These are phyloP conservation scores for Fragaria iinumae DNA, from an alignment of 306 rosid genomes.

Conservation along the genomic window DNA sequence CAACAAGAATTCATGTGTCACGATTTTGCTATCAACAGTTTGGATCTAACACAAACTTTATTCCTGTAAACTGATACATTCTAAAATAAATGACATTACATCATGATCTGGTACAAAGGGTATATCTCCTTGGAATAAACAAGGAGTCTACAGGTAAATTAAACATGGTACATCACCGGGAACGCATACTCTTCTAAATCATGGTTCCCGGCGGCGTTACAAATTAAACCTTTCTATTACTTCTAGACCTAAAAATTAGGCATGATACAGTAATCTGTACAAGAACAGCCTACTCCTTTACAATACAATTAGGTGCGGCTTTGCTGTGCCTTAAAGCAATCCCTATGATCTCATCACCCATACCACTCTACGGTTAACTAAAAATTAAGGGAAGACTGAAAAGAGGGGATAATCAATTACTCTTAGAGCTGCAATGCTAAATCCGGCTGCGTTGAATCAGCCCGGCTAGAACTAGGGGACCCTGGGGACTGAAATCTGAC, in stretches of 20 bases:
- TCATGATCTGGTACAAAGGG: constrained; percentile 12
- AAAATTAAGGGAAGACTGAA: constrained; percentile 24
- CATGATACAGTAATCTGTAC: constrained; percentile 48
- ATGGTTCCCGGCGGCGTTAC: constrained; percentile 26
- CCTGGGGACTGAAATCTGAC: constrained; percentile 62
- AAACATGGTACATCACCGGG: background rate
- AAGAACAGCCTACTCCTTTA: constrained; percentile 39
- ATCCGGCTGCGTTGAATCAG: constrained; percentile 60
- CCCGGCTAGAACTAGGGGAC: constrained; percentile 56
- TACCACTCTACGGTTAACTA: constrained; percentile 51
- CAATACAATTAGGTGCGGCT: constrained; percentile 37
- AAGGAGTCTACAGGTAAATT: constrained; percentile 14
- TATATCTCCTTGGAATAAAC: background rate
- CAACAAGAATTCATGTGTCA: background rate
- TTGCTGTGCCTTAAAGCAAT: constrained; percentile 21
- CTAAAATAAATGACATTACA: background rate
- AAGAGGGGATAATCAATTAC: constrained; percentile 15
- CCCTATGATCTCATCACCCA: constrained; percentile 28
- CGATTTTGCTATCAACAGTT: background rate
- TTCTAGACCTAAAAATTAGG: constrained; percentile 33
- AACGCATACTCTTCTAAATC: constrained; percentile 13
- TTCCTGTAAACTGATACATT: constrained; percentile 5
- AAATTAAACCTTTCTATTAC: constrained; percentile 35
- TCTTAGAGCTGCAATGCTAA: constrained; percentile 67
- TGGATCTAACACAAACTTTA: constrained; percentile 11